A percentile compares a stretch with the other conserved stretches of the same genome.
Conservation (phyloP, 768 basidiomycete genomes). For the Cystobasidium onofrii region DNA sequence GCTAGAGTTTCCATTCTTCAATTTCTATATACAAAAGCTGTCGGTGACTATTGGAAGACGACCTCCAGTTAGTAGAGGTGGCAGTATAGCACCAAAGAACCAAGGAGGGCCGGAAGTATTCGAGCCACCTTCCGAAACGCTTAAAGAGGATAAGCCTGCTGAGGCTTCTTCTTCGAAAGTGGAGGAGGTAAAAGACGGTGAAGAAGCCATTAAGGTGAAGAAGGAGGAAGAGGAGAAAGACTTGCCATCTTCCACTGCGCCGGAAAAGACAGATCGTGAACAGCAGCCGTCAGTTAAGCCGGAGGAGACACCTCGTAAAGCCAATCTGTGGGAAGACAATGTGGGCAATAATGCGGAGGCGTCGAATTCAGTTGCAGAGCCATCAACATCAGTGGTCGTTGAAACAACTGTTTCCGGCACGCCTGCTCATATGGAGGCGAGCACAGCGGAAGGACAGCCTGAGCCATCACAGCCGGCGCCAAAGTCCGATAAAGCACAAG, state of each 20-base stretch:
- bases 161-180: not conserved
- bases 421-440: not conserved
- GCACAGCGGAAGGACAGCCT: not conserved
- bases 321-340: not conserved
- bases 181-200: not conserved
- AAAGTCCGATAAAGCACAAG: constrained; percentile 15
- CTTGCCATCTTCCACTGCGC: not conserved
- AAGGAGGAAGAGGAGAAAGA: constrained; percentile 14
- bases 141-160: not conserved
- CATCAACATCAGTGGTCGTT: not conserved
- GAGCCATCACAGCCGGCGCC: not conserved
- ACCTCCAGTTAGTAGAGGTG: constrained; percentile 46
- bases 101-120: not conserved
- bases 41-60: constrained; percentile 87
- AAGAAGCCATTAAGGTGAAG: constrained; percentile 1
- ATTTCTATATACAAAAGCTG: constrained; percentile 94
- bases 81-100: not conserved
- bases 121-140: not conserved
- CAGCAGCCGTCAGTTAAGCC: not conserved
- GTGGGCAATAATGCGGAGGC: not conserved
- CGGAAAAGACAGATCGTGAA: not conserved
- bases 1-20: constrained; percentile 85
- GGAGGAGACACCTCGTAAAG: not conserved
- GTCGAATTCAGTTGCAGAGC: not conserved
- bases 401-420: not conserved